These are phyloP conservation scores for Spathaspora hagerdaliae DNA, from an alignment of 805 yeast genomes.

Conservation along the genomic window DNA sequence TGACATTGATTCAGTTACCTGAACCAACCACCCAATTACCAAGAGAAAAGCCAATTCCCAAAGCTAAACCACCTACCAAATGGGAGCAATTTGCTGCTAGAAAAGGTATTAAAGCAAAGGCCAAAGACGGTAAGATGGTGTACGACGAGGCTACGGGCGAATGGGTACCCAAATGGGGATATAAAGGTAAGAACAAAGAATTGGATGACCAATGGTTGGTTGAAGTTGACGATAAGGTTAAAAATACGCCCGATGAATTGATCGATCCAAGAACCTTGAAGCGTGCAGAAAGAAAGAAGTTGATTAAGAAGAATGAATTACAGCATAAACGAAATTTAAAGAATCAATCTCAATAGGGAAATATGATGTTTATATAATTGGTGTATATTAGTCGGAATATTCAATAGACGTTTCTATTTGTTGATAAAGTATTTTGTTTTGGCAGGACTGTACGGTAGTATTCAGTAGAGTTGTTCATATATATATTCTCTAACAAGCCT, in stretches of 20 bases:
- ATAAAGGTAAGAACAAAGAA: constrained; percentile 85
- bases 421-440: no score
- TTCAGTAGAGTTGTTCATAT: no score
- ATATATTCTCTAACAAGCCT: no score
- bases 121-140: constrained; percentile 82
- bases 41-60: constrained; percentile 93
- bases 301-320: constrained; percentile 76
- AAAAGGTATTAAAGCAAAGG: constrained; percentile 91
- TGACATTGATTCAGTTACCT: constrained; percentile 83
- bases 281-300: constrained; percentile 79
- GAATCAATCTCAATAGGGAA: constrained; percentile 16
- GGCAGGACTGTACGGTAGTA: no score
- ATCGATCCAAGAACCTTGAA: constrained; percentile 82
- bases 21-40: constrained; percentile 80
- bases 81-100: constrained; percentile 97
- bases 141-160: constrained; percentile 86
- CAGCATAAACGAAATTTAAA: constrained; percentile 81
- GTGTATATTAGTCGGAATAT: background rate
- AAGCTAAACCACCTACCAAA: constrained; percentile 85
- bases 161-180: constrained; percentile 99
- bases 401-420: background rate
- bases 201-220: constrained; percentile 92
- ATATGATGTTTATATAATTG: background rate
- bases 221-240: constrained; percentile 78
- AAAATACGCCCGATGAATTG: constrained; percentile 50